Evolutionary conservation across 495 filamentous ascomycete species (phyloP).

Genomic region (Daldinia bambusicola): DNA sequence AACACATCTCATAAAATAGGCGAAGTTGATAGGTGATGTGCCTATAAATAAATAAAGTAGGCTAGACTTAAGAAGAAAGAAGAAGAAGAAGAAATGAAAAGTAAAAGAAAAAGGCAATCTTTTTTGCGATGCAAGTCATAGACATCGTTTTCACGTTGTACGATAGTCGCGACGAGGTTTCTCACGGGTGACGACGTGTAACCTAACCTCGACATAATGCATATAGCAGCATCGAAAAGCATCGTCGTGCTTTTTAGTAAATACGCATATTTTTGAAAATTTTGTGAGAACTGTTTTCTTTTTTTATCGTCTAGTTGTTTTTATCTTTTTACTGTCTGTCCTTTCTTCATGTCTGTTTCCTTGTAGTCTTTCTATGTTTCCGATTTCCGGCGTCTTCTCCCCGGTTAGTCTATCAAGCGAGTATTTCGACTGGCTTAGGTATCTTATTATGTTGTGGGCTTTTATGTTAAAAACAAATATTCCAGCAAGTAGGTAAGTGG

Average conservation of each 20-base stretch:
- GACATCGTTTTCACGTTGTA: conserved; percentile 41
- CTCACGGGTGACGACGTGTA: conserved; percentile 20
- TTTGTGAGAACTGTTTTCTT: conserved; percentile 14
- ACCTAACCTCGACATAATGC: conserved; percentile 21
- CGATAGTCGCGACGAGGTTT: conserved; percentile 31
- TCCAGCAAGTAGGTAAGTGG: too few species aligned
- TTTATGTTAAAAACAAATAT: too few species aligned
- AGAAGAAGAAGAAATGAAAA: too few species aligned
- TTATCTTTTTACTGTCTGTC: background rate
- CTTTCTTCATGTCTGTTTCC: background rate
- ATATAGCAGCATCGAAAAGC: conserved; percentile 24
- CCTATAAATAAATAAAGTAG: conserved; percentile 8
- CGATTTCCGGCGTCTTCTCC: background rate
- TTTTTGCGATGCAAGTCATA: conserved; percentile 29
- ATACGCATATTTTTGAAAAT: conserved; percentile 32
- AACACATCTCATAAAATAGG: conserved; percentile 47
- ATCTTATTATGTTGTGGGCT: too few species aligned
- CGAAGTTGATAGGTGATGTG: conserved; percentile 60
- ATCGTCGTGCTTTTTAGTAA: conserved; percentile 31
- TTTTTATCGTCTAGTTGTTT: background rate
- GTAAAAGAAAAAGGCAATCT: conserved; percentile 18
- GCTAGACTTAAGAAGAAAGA: conserved; percentile 19
- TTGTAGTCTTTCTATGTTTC: background rate
- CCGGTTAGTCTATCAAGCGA: background rate
- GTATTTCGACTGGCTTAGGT: background rate